Evolutionary conservation across 805 yeast genomes (phyloP), one percentile per base, ranked within the genome.

Genomic region (Yarrowia keelungensis): DNA sequence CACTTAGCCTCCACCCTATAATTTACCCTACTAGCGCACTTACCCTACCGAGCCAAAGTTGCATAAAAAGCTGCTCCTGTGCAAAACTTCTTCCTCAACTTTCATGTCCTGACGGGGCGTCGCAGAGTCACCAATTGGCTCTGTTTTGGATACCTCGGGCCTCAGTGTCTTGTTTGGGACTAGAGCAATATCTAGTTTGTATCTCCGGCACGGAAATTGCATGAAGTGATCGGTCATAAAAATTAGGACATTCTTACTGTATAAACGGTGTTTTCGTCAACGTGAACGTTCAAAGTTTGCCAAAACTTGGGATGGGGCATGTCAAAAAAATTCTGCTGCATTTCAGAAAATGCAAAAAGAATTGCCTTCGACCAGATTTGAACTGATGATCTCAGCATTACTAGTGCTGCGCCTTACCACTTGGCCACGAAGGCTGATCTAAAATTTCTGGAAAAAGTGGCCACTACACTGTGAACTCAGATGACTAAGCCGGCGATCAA

Each of bases 321-420:
- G 53, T 32, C 19, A n/a, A 50, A 50, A 50, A 50, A 26, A 10
- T 1, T 19, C 11, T 26, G n/a, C 8, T 8, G 19, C 19, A 5
- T 8, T 19, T 1, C 5, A 22, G 9, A 8, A 12, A 16, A 32
- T 10, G 15, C 14, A 36, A 51, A 51, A 53, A 39, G 22, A 8
- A 38, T 3, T 53, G 59, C 59, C 59, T 53, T 53, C 59, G 59
- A 39, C 59, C 59, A 53, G 59, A 53, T 53, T 53, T 53, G 59
- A 53, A 53, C 59, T 53, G 59, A 53, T 39, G 59, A 53, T 53
- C 59, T 53, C 59, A n/a, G 59, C 59, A 53, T 53, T 53, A 53
- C 59, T 53, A 53, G 59, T 53, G 59, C 59, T n/a, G 59, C 59
- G 59, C 59, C 59, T 53, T 53, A 53, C 59, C 59, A 53, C 59